Evolutionary conservation across 257 asterid species (phyloP).

Genomic region (Scutellaria minor): DNA sequence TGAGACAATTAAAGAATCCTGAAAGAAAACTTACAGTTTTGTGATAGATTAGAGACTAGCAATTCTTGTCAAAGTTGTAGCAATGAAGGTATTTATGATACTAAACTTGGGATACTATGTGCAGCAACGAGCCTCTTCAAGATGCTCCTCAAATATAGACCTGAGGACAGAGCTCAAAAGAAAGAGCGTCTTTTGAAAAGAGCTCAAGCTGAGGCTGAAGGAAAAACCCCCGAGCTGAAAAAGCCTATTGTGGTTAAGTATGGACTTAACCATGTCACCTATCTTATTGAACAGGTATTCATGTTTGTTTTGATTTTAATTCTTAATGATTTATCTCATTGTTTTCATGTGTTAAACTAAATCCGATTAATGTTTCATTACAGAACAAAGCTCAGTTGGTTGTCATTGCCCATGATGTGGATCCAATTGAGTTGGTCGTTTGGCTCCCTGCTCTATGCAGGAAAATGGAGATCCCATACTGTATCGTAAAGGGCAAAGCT

Average conservation of each 20-base stretch:
- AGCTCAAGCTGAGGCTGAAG: constrained; percentile 67
- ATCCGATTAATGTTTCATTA: neutral
- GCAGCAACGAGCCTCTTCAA: constrained; percentile 60
- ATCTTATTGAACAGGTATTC: constrained; percentile 60
- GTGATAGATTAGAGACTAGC: no score
- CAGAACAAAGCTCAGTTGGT: constrained; percentile 72
- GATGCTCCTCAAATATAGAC: constrained; percentile 63
- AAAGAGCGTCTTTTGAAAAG: constrained; percentile 60
- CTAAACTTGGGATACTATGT: neutral
- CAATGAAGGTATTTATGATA: neutral
- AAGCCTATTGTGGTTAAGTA: constrained; percentile 65
- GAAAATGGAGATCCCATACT: constrained; percentile 71
- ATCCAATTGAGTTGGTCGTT: constrained; percentile 67
- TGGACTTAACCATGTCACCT: constrained; percentile 66
- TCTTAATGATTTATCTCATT: neutral
- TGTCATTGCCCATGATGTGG: constrained; percentile 69
- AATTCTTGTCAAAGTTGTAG: neutral
- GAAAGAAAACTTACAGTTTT: no score
- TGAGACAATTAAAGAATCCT: no score
- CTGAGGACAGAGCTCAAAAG: constrained; percentile 64
- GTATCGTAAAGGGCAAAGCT: constrained; percentile 66
- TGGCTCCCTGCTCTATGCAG: constrained; percentile 75
- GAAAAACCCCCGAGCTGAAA: constrained; percentile 52
- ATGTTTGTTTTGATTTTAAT: no score
- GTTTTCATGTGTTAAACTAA: neutral